Conservation (phyloP, 257 asterid genomes). For the Solanum verrucosum region DNA sequence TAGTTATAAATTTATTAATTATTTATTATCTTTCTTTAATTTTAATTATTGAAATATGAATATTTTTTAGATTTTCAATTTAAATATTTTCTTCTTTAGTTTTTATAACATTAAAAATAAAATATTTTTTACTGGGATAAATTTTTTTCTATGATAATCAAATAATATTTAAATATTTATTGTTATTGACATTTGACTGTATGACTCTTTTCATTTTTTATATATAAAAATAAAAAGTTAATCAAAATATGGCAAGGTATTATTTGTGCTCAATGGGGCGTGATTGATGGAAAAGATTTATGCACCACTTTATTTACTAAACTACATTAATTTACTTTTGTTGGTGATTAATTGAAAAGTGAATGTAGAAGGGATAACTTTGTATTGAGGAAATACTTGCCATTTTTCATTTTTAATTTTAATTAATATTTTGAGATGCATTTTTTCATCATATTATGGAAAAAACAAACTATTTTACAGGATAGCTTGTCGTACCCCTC, state of each 20-base stretch:
- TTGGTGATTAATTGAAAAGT: not conserved
- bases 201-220: not conserved
- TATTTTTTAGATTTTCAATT: not conserved
- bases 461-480: too few relatives aligned
- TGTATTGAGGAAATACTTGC: not conserved
- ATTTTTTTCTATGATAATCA: not conserved
- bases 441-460: too few relatives aligned
- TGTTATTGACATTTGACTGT: not conserved
- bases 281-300: not conserved
- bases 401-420: too few relatives aligned
- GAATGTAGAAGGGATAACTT: not conserved
- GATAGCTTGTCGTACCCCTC: too few relatives aligned
- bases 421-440: not conserved
- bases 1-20: too few relatives aligned
- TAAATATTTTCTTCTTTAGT: not conserved
- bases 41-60: not conserved
- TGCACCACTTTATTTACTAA: not conserved
- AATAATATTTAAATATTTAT: too few relatives aligned
- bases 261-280: not conserved
- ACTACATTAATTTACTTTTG: not conserved
- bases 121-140: not conserved
- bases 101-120: not conserved
- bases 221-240: too few relatives aligned
- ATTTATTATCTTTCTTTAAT: too few relatives aligned
- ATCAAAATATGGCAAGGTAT: not conserved